Percentiles rank a stretch among this genome's conserved stretches.
Evolutionary conservation across 1,284 basidiomycete genomes (phyloP).

Genomic region (Cryptococcus hybrid): DNA sequence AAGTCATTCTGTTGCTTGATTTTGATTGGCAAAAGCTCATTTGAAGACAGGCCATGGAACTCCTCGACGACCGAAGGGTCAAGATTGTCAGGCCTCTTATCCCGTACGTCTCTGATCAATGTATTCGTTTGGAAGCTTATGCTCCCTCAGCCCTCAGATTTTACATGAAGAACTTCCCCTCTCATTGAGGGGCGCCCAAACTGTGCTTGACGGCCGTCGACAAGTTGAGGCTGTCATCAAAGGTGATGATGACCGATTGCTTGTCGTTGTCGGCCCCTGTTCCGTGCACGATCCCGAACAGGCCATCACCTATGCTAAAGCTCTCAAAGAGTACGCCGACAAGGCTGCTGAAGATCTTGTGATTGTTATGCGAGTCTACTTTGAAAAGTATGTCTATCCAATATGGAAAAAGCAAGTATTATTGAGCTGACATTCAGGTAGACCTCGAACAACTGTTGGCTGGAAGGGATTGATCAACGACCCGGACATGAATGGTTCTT

Average conservation of each 20-base stretch:
- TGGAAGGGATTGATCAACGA: slow-evolving; percentile 62
- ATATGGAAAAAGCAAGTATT: neutral
- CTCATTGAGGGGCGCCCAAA: slow-evolving; percentile 47
- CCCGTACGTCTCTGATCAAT: slow-evolving; percentile 51
- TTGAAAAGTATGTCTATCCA: slow-evolving; percentile 64
- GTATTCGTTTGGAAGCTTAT: slow-evolving; percentile 11
- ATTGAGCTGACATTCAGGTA: slow-evolving; percentile 16
- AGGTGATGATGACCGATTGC: slow-evolving; percentile 81
- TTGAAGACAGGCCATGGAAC: slow-evolving; percentile 58
- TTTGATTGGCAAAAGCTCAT: neutral
- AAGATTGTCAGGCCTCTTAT: slow-evolving; percentile 82
- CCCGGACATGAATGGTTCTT: slow-evolving; percentile 87
- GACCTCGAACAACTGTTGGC: slow-evolving; percentile 78
- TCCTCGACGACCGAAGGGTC: slow-evolving; percentile 83
- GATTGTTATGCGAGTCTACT: slow-evolving; percentile 97
- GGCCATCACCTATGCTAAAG: slow-evolving; percentile 77
- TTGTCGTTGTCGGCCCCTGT: slow-evolving; percentile 89
- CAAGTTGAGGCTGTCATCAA: slow-evolving; percentile 73
- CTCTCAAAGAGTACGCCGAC: slow-evolving; percentile 78
- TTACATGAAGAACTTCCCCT: slow-evolving; percentile 71
- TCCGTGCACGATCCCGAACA: slow-evolving; percentile 86
- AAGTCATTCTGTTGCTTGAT: slow-evolving; percentile 2
- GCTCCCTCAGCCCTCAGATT: slow-evolving; percentile 64
- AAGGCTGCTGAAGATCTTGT: slow-evolving; percentile 77
- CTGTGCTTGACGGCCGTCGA: slow-evolving; percentile 79